These are phyloP conservation scores for Wickerhamomyces tratensis DNA, from an alignment of 805 yeast species.

Conservation along the genomic window DNA sequence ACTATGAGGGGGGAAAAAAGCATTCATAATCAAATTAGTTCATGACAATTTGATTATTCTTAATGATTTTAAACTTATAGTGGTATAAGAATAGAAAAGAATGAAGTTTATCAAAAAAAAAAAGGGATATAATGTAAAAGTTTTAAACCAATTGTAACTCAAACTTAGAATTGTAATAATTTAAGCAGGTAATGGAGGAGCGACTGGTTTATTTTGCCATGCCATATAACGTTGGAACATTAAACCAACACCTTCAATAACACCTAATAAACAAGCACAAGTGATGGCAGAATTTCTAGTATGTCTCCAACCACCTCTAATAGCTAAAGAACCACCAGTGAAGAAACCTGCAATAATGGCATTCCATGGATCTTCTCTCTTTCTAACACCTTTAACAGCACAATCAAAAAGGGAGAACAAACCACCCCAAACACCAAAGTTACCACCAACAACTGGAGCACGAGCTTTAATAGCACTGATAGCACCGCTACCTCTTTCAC, in stretches of 20 bases:
- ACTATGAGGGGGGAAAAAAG: no score
- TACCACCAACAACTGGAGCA: conserved; percentile 98
- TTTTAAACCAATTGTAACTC: no score
- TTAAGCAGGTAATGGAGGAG: conserved; percentile 46
- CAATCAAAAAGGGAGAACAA: conserved; percentile 93
- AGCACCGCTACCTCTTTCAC: conserved; percentile 90
- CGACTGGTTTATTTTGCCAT: conserved; percentile 65
- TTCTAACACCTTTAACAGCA: conserved; percentile 88
- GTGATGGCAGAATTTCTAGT: conserved; percentile 94
- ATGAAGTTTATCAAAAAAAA: no score
- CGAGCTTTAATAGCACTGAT: conserved; percentile 86
- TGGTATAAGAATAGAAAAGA: no score
- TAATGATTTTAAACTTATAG: no score
- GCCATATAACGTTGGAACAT: conserved; percentile 90
- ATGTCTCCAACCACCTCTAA: conserved; percentile 98
- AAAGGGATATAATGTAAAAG: no score
- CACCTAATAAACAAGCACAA: conserved; percentile 94
- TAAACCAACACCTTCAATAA: conserved; percentile 96
- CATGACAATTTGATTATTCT: no score
- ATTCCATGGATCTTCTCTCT: conserved; percentile 98
- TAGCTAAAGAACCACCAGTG: conserved; percentile 96
- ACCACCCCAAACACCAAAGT: conserved; percentile 99
- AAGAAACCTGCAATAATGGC: conserved; percentile 96
- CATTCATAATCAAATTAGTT: no score
- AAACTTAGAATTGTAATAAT: no score